Conservation (phyloP, 176 grass and related monocot genomes). For the Olyra latifolia region DNA sequence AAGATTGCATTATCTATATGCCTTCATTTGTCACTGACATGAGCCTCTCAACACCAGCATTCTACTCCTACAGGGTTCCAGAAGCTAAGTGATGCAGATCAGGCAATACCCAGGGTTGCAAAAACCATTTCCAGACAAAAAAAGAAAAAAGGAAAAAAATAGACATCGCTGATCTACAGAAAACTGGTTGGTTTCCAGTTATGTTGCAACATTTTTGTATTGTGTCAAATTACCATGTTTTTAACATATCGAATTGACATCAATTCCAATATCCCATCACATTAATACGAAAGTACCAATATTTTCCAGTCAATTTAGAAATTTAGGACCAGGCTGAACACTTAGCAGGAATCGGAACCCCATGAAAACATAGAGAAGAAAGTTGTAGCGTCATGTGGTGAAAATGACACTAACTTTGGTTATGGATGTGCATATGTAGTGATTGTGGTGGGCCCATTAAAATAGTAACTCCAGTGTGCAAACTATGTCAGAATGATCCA, state of each 20-base stretch:
- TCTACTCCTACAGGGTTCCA: neutral
- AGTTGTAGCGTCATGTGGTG: neutral
- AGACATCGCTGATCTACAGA: neutral
- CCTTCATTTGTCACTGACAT: neutral
- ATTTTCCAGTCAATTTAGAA: neutral
- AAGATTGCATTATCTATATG: neutral
- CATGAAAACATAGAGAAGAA: neutral
- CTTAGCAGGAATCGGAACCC: neutral
- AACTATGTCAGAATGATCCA: neutral
- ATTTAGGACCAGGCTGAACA: neutral
- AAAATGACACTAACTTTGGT: neutral
- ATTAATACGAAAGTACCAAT: neutral
- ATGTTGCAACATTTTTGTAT: neutral
- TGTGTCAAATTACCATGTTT: neutral
- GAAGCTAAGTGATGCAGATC: neutral
- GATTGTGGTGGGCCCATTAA: neutral
- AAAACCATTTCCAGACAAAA: neutral
- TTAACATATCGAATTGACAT: neutral
- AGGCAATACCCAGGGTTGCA: neutral
- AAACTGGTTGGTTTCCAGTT: neutral
- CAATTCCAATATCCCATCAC: neutral
- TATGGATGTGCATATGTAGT: neutral
- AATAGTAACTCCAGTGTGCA: neutral
- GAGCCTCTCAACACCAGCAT: too few relatives aligned
- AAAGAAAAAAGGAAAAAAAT: too few relatives aligned